A percentile compares a stretch with the other conserved stretches of the same genome.
Conservation (phyloP, 2,329 filamentous ascomycete genomes). For the Pestalotiopsis sp. region DNA sequence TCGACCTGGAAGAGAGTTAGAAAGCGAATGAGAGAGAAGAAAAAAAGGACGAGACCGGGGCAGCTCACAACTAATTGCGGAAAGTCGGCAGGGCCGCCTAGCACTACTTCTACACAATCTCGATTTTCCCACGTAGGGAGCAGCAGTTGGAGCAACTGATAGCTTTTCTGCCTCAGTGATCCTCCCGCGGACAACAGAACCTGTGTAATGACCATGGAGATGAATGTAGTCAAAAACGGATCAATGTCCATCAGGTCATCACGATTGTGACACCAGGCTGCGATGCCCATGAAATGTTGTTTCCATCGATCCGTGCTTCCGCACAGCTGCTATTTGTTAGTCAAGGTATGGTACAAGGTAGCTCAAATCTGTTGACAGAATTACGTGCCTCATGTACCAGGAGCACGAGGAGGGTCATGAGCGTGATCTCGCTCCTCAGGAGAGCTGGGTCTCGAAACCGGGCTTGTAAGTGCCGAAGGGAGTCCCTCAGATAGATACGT, state of each 20-base stretch:
- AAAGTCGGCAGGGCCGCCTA: neutral
- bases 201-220: constrained; percentile 2
- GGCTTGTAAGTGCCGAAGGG: constrained; percentile 6
- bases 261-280: constrained; percentile 4
- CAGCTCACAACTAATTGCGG: neutral
- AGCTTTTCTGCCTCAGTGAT: neutral
- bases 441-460: constrained; percentile 4
- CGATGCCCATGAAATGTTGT: constrained; percentile 1
- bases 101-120: neutral
- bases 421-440: neutral
- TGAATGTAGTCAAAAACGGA: constrained; percentile 2
- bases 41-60: neutral
- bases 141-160: neutral
- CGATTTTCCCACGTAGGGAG: neutral
- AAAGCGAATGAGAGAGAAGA: too few relatives aligned
- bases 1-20: neutral
- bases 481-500: neutral
- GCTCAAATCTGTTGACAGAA: neutral
- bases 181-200: neutral
- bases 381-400: constrained; percentile 2
- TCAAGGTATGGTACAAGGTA: neutral
- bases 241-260: constrained; percentile 1
- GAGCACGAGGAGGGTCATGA: constrained; percentile 5
- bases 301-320: constrained; percentile 5
- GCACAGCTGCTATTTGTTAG: constrained; percentile 5